Base-by-base conservation (phyloP, 331 rosid genomes). In the Malus hybrid region DNA sequence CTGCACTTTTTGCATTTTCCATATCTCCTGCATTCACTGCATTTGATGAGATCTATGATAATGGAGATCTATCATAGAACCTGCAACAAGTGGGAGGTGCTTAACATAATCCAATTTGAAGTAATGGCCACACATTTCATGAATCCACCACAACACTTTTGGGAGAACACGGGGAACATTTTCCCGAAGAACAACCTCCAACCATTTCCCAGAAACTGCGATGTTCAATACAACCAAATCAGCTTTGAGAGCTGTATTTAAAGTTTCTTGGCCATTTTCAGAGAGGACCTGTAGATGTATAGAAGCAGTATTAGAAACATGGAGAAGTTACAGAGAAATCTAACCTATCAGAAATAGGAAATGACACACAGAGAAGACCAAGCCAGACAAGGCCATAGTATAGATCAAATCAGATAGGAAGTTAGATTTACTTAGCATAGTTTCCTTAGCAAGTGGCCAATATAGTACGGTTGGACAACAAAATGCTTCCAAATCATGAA, bases 101-200 rank as follows among this genome's bases (percentile, higher is more conserved):
- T 66, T 81, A 58, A 81, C 78, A 66, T 81, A 81, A 61, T 76
- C 81, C 70, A 81, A 34, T 67, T 81, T 81, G 63, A 81, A 81
- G 81, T 81, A 76, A 72, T 81, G 84, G 7, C 84, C 84, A 24
- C 84, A 68, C 81, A 81, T 81, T 58, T 81, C 84, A 76, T 81
- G 84, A 60, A 81, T 81, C 84, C 84, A 81, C 84, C 84, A 81
- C 70, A 81, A 65, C 32, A 81, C 78, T 44, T 81, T 81, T 0
- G 84, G 84, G 18, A 81, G 75, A 76, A 81, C 81, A 71, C 28
- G 71, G n/a, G 75, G 78, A 46, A 71, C 67, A 56, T 72, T 75
- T 13, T 76, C 78, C 75, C 77, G 72, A 10, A 81, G 81, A 58
- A 73, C 76, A 24, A 61, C 75, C 34, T 76, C 84, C 69, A 81